Conservation (phyloP, 2,329 filamentous ascomycete genomes). For the Colletotrichum theobromicola region DNA sequence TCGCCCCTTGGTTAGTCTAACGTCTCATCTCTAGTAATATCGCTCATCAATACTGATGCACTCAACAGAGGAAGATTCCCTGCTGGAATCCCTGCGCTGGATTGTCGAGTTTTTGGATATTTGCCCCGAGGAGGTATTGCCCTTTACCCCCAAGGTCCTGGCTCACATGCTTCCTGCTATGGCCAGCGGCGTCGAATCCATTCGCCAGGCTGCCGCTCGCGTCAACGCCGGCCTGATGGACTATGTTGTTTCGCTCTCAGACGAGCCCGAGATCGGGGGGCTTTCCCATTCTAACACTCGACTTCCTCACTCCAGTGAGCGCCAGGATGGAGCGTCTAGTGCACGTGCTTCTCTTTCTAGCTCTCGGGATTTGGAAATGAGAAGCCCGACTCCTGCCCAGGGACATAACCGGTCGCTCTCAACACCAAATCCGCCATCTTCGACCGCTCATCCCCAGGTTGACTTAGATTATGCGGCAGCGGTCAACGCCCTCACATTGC, state of each 20-base stretch:
- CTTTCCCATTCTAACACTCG: conserved; percentile 42
- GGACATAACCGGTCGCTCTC: conserved; percentile 49
- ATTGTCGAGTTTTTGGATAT: conserved; percentile 97
- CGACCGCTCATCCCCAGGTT: conserved; percentile 51
- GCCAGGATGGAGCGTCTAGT: conserved; percentile 51
- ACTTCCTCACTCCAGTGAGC: conserved; percentile 48
- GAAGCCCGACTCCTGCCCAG: conserved; percentile 55
- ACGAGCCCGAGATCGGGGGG: conserved; percentile 59
- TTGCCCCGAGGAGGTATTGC: conserved; percentile 93
- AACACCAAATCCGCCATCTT: conserved; percentile 47
- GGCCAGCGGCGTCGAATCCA: conserved; percentile 88
- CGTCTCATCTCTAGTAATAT: background rate
- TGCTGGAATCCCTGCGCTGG: conserved; percentile 91
- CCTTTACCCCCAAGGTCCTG: conserved; percentile 90
- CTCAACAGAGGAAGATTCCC: conserved; percentile 80
- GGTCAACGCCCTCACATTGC: conserved; percentile 88
- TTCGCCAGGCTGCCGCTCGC: conserved; percentile 84
- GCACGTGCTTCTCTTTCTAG: conserved; percentile 58
- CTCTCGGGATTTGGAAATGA: conserved; percentile 57
- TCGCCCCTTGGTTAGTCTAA: conserved; percentile 71
- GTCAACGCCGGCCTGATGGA: conserved; percentile 93
- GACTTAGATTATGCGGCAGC: conserved; percentile 97
- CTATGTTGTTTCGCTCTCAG: conserved; percentile 89
- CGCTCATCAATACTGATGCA: background rate
- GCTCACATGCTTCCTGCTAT: conserved; percentile 93